A percentile compares a stretch with the other conserved stretches of the same genome.
phyloP scores from a whole-genome alignment of 371 early-diverging fungal genomes.

The Zancudomyces culisetae region DNA sequence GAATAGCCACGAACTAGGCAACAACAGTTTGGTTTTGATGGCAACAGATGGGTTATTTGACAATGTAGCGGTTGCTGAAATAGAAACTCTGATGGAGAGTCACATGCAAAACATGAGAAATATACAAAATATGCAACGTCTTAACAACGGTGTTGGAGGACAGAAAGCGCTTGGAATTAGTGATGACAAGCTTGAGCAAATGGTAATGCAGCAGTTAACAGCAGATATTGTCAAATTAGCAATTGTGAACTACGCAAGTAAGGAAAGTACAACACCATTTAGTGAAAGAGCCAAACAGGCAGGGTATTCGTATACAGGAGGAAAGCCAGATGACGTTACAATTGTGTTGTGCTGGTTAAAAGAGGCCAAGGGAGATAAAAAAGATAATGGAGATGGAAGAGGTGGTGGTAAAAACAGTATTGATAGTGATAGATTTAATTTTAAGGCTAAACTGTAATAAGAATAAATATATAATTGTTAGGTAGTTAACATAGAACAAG shows the following conservation, averaged over 20 bases:
- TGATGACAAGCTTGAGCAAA: background rate
- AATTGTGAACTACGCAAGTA: conserved; percentile 17
- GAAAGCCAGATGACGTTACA: conserved; percentile 26
- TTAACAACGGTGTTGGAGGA: background rate
- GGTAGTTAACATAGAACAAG: too few species aligned
- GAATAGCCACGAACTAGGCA: conserved; percentile 5
- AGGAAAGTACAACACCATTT: conserved; percentile 19
- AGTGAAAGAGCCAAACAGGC: conserved; percentile 21
- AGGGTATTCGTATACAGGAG: conserved; percentile 16
- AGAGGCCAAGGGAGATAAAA: background rate
- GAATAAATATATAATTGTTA: too few species aligned
- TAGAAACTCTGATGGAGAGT: conserved; percentile 17
- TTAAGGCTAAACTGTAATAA: too few species aligned
- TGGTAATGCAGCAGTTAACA: background rate
- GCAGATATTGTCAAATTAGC: conserved; percentile 12
- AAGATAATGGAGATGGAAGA: background rate
- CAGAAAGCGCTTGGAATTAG: background rate
- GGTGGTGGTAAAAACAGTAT: too few species aligned
- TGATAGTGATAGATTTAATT: too few species aligned
- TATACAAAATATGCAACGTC: background rate
- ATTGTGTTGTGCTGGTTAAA: conserved; percentile 19
- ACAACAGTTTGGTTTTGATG: conserved; percentile 27
- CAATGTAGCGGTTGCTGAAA: conserved; percentile 27
- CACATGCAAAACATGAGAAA: too few species aligned
- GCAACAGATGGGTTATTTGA: conserved; percentile 47